These are phyloP conservation scores for Phyllosticta capitalensis DNA, from an alignment of 2,329 filamentous ascomycete genomes.

Conservation along the genomic window DNA sequence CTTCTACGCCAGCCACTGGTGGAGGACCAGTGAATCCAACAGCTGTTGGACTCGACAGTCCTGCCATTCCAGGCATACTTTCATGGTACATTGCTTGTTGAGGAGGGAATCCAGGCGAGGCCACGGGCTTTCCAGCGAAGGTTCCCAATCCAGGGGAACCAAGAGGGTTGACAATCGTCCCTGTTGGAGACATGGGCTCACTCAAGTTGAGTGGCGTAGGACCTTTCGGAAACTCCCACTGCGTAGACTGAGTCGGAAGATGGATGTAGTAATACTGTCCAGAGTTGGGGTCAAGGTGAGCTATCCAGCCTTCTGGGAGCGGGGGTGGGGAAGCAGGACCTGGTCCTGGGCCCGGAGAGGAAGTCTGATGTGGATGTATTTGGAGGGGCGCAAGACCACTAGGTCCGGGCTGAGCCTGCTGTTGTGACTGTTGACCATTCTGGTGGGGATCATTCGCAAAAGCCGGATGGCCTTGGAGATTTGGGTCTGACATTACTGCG, in stretches of 20 bases:
- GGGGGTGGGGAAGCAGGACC: conserved; percentile 80
- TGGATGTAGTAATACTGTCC: conserved; percentile 99
- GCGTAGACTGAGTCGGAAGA: conserved; percentile 84
- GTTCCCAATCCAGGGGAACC: conserved; percentile 36
- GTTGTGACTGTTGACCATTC: conserved; percentile 33
- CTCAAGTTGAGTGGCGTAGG: conserved; percentile 83
- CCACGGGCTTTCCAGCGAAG: conserved; percentile 56
- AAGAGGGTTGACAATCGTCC: conserved; percentile 38
- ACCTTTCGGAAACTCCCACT: conserved; percentile 98
- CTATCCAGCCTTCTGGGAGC: conserved; percentile 95
- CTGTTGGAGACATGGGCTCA: conserved; percentile 72
- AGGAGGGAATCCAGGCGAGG: conserved; percentile 74
- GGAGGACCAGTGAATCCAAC: conserved; percentile 85
- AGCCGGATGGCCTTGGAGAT: conserved; percentile 62
- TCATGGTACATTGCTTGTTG: conserved; percentile 77
- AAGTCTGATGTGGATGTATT: conserved; percentile 22
- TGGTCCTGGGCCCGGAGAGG: conserved; percentile 31
- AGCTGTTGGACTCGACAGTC: conserved; percentile 62
- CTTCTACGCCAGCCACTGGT: conserved; percentile 76
- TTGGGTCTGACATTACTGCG: conserved; percentile 28
- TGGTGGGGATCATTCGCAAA: conserved; percentile 75
- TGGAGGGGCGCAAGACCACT: conserved; percentile 31
- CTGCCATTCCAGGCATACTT: conserved; percentile 73
- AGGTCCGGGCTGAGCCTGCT: conserved; percentile 34
- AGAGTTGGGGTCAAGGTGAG: conserved; percentile 87